phyloP scores from a whole-genome alignment of 2,329 filamentous ascomycete species.

The Scorias spongiosa region DNA sequence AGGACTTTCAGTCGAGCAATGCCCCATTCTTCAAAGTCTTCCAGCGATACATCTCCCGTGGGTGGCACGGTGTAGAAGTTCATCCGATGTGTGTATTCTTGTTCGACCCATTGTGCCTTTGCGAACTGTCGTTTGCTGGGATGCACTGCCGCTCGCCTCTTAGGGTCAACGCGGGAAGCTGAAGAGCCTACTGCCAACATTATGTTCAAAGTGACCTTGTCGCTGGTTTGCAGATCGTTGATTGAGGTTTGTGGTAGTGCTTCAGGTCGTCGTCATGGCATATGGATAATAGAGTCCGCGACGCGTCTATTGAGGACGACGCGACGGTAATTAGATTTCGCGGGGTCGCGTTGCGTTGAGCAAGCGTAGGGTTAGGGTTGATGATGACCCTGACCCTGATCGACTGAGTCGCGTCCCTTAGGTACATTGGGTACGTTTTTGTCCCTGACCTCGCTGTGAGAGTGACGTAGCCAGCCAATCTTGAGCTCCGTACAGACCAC shows the following conservation, averaged over 20 bases:
- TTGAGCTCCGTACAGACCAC: neutral
- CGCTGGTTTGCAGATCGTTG: neutral
- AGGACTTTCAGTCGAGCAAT: conserved; percentile 81
- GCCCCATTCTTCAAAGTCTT: conserved; percentile 98
- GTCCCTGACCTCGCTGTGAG: neutral
- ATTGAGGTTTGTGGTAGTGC: no score
- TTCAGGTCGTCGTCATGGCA: no score
- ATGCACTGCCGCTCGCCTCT: conserved; percentile 62
- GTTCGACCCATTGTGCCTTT: conserved; percentile 57
- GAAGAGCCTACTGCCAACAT: conserved; percentile 16
- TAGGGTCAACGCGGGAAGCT: conserved; percentile 38
- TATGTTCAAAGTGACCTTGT: neutral
- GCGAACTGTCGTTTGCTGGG: conserved; percentile 79
- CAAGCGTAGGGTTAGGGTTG: neutral
- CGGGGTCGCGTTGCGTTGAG: neutral
- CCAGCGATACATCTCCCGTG: conserved; percentile 84
- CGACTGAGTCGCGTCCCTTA: no score
- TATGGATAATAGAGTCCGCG: no score
- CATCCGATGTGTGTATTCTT: conserved; percentile 68
- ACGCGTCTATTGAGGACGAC: neutral
- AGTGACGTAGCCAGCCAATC: neutral
- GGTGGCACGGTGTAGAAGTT: conserved; percentile 86
- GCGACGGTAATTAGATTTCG: neutral
- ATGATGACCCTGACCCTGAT: neutral
- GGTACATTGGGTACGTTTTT: no score